These are phyloP conservation scores for Parafenestella ontariensis DNA, from an alignment of 2,329 filamentous ascomycete genomes.

Conservation along the genomic window DNA sequence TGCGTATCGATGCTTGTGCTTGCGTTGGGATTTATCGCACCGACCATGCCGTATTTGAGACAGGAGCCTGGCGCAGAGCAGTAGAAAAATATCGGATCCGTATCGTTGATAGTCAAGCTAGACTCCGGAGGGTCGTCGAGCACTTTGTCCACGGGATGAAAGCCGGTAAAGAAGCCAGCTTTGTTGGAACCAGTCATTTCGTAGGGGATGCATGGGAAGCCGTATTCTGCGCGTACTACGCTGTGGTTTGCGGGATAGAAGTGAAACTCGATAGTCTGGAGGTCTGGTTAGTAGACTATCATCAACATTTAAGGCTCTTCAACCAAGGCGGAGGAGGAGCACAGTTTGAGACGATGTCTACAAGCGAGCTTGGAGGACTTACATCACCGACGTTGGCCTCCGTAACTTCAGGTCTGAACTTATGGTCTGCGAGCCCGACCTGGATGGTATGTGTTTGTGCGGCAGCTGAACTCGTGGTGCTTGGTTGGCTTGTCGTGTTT, in stretches of 20 bases:
- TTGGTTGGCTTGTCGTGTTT: conserved; percentile 8
- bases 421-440: conserved; percentile 48
- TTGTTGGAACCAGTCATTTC: conserved; percentile 39
- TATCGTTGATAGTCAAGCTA: conserved; percentile 38
- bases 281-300: conserved; percentile 6
- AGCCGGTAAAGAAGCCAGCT: conserved; percentile 41
- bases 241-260: conserved; percentile 54
- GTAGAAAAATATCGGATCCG: conserved; percentile 48
- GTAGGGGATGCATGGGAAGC: conserved; percentile 51
- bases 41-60: conserved; percentile 72
- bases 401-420: conserved; percentile 49
- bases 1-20: conserved; percentile 33
- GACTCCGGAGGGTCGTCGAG: conserved; percentile 36
- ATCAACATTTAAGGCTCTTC: no score
- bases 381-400: conserved; percentile 49
- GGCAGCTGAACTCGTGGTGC: conserved; percentile 20
- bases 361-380: conserved; percentile 5
- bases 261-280: conserved; percentile 47
- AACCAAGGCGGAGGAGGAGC: no score
- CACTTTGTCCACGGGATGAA: conserved; percentile 34
- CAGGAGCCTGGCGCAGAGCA: conserved; percentile 69
- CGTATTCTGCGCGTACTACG: conserved; percentile 51
- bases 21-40: conserved; percentile 70
- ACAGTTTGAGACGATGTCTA: not conserved
- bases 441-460: conserved; percentile 41